phyloP scores from a whole-genome alignment of 2,329 filamentous ascomycete genomes.

The Alternaria consortialis region DNA sequence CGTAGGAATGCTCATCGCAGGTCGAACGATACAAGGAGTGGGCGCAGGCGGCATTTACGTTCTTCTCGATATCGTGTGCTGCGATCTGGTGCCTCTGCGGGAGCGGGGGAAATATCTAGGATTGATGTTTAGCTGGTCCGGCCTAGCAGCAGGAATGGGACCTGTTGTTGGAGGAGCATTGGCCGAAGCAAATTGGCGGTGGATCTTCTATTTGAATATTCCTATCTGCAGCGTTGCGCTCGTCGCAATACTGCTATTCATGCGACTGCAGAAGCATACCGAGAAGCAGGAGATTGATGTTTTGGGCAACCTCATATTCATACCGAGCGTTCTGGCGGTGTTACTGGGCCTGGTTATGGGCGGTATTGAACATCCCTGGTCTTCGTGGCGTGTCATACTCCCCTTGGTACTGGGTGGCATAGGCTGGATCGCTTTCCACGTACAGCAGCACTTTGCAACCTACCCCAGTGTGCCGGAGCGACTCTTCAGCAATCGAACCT shows the following conservation, averaged over 20 bases:
- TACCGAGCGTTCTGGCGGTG: no score
- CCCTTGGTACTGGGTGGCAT: no score
- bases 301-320: conserved; percentile 22
- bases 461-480: no score
- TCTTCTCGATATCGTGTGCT: not conserved
- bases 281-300: conserved; percentile 24
- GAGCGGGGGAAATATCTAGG: not conserved
- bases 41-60: not conserved
- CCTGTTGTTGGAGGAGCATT: conserved; percentile 29
- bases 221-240: conserved; percentile 19
- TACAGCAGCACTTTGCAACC: no score
- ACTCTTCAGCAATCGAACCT: no score
- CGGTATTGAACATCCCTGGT: no score
- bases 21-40: not conserved
- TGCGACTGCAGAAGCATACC: not conserved
- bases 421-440: no score
- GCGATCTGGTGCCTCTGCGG: not conserved
- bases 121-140: not conserved
- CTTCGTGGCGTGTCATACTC: no score
- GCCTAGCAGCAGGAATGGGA: conserved; percentile 9
- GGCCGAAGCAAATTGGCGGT: conserved; percentile 51
- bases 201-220: conserved; percentile 52
- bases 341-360: no score
- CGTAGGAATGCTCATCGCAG: no score
- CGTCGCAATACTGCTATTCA: not conserved